Evolutionary conservation across 371 early-diverging fungal species (phyloP), one percentile per base, ranked within the genome.

Genomic region (Entomophthora muscae): DNA sequence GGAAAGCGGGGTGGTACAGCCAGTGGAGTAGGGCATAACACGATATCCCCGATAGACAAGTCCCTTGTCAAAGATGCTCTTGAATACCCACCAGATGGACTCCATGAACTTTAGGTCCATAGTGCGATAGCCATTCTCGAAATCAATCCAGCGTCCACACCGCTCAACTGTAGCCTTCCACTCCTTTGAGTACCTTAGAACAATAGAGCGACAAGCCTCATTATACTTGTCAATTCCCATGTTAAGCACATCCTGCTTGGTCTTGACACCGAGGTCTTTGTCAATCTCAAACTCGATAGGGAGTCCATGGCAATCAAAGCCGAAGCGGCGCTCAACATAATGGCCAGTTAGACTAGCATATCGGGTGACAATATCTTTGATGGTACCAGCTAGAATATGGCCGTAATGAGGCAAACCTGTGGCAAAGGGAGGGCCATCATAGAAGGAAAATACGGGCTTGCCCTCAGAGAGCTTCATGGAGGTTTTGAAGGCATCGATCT

Each of bases 401-500:
- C 99, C 99, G 74, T 99, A 99, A 75, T 99, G 99, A 54, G 99
- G 99, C 68, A 99, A 83, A 57, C 99, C 99, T 21, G 99, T 99
- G 61, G 99, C 99, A 75, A 99, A 99, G 27, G 99, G 99, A 55
- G 99, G 99, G 13, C 99, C 99, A 75, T 98, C 99, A 75, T 95
- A 99, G 78, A 99, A 99, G 27, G 92, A 80, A 70, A 82, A 98
- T 2, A 83, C 81, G 66, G 85, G 83, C 69, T 84, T 84, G 65
- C 90, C 92, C 74, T 93, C 84, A 65, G 93, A 89, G n/a, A 96
- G 83, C 73, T 93, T 85, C 63, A 94, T 71, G 13, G 91, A 90
- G 22, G 89, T 90, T 68, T 93, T 79, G 83, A 99, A 99, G 64
- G 98, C 98, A 69, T 98, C 91, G 66, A 97, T 97, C 72, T 93